Evolutionary conservation across 495 filamentous ascomycete genomes (phyloP), one percentile per base, ranked within the genome.

Genomic region (Xylaria curta): DNA sequence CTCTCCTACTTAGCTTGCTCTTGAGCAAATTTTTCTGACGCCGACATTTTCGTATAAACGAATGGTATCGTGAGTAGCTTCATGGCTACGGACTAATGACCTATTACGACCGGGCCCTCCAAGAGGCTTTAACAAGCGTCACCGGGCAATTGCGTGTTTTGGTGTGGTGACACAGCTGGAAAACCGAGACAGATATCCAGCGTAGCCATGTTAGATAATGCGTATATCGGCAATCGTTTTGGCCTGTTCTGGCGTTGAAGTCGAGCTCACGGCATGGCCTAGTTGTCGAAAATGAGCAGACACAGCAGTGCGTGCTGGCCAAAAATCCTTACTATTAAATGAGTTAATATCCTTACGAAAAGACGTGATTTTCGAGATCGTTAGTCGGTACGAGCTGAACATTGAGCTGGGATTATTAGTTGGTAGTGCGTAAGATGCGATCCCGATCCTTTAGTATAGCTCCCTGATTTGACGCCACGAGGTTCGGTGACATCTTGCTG

Each of bases 391-490:
- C 19, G 36, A 28, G 60, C 60, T 63, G 36, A 38, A 42, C 15
- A 63, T 28, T 17, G 38, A 44, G 33, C 31, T 60, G 58, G 7
- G 17, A 38, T n/a, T 6, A 21, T 56, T 31, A 13, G 28, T 15
- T 54, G 10, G 21, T 53, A 53, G 49, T 13, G 3, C 13, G 33
- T 15, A 4, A 33, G 13, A 10, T 1, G 38, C 38, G 38, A 42
- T 42, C 38, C 28, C 26, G 26, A 17, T 31, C 28, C 54, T 58
- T 31, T 12, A 61, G 58, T 33, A 38, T 40, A 19, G 7, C 19
- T 42, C 15, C 28, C 60, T 42, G 38, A 42, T 62, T 46, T 49
- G 62, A 33, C 62, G 62, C 62, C 62, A 31, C 28, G 24, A 47
- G 15, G 28, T 42, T 40, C 26, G 10, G 19, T 10, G 36, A 40